These are phyloP conservation scores for Fusarium sacchari DNA, from an alignment of 2,329 filamentous ascomycete genomes.

Conservation along the genomic window DNA sequence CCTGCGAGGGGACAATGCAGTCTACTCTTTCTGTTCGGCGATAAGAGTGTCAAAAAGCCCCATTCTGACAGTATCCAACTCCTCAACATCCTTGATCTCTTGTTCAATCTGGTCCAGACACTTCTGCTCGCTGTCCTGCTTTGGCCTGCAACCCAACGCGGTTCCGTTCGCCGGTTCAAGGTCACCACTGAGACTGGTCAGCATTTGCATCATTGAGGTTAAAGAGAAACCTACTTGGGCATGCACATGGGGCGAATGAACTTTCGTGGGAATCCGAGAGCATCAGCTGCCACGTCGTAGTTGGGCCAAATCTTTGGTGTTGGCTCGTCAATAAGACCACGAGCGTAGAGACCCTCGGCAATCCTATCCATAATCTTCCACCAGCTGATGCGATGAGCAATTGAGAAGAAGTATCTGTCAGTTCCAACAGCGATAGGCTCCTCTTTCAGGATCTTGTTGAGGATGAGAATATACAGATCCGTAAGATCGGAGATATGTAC, in stretches of 20 bases:
- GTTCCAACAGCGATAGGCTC: conserved; percentile 43
- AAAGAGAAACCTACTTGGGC: conserved; percentile 2
- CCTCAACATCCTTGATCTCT: conserved; percentile 16
- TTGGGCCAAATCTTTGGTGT: conserved; percentile 44
- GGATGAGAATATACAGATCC: conserved; percentile 44
- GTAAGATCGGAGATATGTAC: conserved; percentile 48
- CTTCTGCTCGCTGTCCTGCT: conserved; percentile 10
- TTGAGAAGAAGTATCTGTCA: conserved; percentile 49
- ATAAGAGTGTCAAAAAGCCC: conserved; percentile 15
- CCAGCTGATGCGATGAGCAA: conserved; percentile 43
- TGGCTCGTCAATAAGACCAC: conserved; percentile 44
- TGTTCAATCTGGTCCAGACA: conserved; percentile 8
- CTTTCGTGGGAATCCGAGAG: conserved; percentile 43
- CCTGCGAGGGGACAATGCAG: fast-evolving
- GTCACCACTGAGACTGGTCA: conserved; percentile 3
- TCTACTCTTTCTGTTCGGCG: background rate
- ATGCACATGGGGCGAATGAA: conserved; percentile 20
- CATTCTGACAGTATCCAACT: conserved; percentile 27
- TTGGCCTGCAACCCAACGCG: conserved; percentile 25
- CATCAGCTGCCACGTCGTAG: conserved; percentile 46
- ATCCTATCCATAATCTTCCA: conserved; percentile 46
- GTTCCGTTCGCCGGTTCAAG: conserved; percentile 1
- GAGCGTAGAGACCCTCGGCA: conserved; percentile 40
- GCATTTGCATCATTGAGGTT: fast-evolving
- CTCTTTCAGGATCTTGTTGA: conserved; percentile 43